Base-by-base conservation (phyloP, 1,284 basidiomycete species). In the Trichosporon ovoides region DNA sequence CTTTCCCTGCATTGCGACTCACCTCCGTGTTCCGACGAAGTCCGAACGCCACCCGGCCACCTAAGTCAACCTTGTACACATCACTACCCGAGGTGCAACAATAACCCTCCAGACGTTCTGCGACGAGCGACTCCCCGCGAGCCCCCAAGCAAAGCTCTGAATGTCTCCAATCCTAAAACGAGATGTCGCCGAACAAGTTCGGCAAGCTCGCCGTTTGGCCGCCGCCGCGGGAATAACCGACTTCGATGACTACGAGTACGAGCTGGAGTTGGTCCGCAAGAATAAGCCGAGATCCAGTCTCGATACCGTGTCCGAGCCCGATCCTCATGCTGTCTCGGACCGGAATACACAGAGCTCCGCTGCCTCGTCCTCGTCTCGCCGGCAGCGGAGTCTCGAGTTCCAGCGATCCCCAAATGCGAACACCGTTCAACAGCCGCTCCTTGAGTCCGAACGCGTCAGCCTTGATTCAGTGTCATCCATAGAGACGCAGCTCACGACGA, bases 121-220 rank as follows among this genome's bases (percentile, higher is more conserved):
- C 43, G 22, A 24, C n/a, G 24, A 46, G 28, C 16, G 22, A 11
- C 43, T n/a, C n/a, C n/a, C n/a, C n/a, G 43, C 28, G 43, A n/a
- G 22, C 38, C 20, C 38, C 43, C 3, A 31, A 31, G 28, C 24
- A 28, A 22, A 48, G 22, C 22, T n/a, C 22, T 31, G 43, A 28
- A 76, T 76, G 74, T 76, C 74, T 13, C 74, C 74, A 4, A 76
- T 76, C 55, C 68, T 74, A 54, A 74, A 76, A 55, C 62, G 74
- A 53, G 74, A 76, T 60, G 61, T 76, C 28, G 60, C 65, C 35
- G 74, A 76, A 52, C 69, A 69, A 16, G 58, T 70, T n/a, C 68
- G 71, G 46, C 72, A 76, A 57, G 73, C 73, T n/a, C 66, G 69
- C n/a, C 63, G 69, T 36, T 58, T 76, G 14, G 71, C 72, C 18